Conservation (phyloP, 352 stramenopile genomes). For the Globisporangium paddicum region DNA sequence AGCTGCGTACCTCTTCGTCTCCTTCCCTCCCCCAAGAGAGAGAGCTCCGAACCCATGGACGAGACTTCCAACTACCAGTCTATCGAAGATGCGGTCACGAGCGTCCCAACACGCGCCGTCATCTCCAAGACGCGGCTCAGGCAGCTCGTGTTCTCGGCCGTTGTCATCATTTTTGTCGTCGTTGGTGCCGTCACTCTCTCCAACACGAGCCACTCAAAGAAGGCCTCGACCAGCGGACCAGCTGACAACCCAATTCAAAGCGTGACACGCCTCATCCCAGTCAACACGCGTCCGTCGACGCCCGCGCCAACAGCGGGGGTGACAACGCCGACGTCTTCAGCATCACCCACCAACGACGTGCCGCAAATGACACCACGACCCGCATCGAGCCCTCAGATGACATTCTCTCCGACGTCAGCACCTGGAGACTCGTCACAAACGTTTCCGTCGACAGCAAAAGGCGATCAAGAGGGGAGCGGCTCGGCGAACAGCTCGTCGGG, state of each 20-base stretch:
- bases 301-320: not conserved
- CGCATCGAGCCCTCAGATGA: not conserved
- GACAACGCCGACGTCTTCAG: not conserved
- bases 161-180: slow-evolving; percentile 13
- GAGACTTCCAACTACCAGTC: slow-evolving; percentile 13
- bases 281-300: not conserved
- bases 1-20: slow-evolving; percentile 8
- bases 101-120: slow-evolving; percentile 2
- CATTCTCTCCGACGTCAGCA: not conserved
- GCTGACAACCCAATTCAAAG: slow-evolving; percentile 6
- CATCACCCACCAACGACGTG: not conserved
- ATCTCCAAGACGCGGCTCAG: slow-evolving; percentile 10
- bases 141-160: slow-evolving; percentile 10
- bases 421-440: slow-evolving; percentile 3
- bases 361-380: slow-evolving; percentile 4
- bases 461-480: not conserved
- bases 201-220: not conserved
- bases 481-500: not conserved
- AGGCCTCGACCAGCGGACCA: not conserved
- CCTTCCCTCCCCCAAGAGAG: not conserved
- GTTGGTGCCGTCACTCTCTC: slow-evolving; percentile 11
- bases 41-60: slow-evolving; percentile 4
- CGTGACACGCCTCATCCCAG: not conserved
- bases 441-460: not conserved
- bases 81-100: slow-evolving; percentile 1